Conservation (phyloP, 169 alveolate genomes). For the Plasmodium vivax region DNA sequence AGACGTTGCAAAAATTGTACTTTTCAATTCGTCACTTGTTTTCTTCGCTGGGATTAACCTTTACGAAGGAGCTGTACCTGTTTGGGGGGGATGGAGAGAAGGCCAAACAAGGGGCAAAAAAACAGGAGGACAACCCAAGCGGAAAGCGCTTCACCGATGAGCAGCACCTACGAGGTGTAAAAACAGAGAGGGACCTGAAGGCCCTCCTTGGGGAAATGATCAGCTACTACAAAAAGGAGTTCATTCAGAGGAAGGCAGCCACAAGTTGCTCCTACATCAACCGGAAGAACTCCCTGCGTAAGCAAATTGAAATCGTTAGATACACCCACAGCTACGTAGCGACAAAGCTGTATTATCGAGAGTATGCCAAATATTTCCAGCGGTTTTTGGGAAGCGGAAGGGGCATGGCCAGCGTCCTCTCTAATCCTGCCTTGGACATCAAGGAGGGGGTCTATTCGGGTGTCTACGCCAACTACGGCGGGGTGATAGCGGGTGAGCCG, state of each 20-base stretch:
- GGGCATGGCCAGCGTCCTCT: not conserved
- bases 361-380: not conserved
- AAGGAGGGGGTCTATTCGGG: constrained; percentile 2
- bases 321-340: not conserved
- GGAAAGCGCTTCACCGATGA: not conserved
- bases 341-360: constrained; percentile 8
- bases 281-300: constrained; percentile 6
- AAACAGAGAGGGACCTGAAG: constrained; percentile 8
- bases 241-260: not conserved
- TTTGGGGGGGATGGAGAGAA: not conserved
- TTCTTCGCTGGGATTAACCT: constrained; percentile 6
- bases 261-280: constrained; percentile 3
- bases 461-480: not conserved
- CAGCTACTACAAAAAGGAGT: not conserved
- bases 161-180: not conserved
- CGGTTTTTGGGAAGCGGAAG: not conserved
- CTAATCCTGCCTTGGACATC: constrained; percentile 1
- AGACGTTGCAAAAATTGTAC: not conserved
- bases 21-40: constrained; percentile 2
- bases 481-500: not conserved
- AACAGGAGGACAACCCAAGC: not conserved
- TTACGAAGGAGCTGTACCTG: constrained; percentile 9
- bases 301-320: constrained; percentile 24
- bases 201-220: not conserved
- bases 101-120: not conserved